Evolutionary conservation across 2,329 filamentous ascomycete species (phyloP), one percentile per base, ranked within the genome.

Genomic region (Purpureocillium takamizusanense): DNA sequence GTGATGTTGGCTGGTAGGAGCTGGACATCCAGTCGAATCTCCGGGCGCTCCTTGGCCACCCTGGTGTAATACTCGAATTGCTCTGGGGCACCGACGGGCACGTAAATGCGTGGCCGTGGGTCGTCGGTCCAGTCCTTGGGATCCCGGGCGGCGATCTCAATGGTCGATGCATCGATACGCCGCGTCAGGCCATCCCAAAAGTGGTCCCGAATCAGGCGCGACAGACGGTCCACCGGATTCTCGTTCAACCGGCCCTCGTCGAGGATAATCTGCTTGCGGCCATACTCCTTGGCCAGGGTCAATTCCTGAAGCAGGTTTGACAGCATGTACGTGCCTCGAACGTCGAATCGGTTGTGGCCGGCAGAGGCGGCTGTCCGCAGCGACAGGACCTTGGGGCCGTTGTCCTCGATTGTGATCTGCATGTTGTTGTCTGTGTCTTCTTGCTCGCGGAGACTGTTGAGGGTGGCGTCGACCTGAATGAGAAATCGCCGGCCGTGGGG

Each of bases 371-470:
- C 83, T 3, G 90, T 95, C 46, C 87, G 84, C 29, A 97, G 69
- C 29, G 84, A 82, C 39, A 95, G 74, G 33, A 87, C 82, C 74
- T 97, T 98, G 36, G 92, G 90, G 0, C 92, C 92, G 46, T 78
- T 76, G 63, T 98, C 92, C 56, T 97, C 92, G 51, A 97, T 94
- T 23, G 92, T 98, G 59, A 98, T 98, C 61, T 97, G 89, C 72
- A 87, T 86, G 61, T 98, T 95, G 40, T 77, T 72, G 62, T 98
- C 89, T 23, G 89, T 94, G 55, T 98, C 92, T 61, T 98, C 92
- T 48, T 90, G 83, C 29, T 78, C 77, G 44, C 87, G 72, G 33
- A 98, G 71, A 42, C 76, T 81, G 54, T 88, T 74, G 41, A 95
- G 72, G 1, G 89, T 95, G 16, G 78, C 70, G 35, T 94, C 83